Evolutionary conservation across 2,329 filamentous ascomycete genomes (phyloP), one percentile per base, ranked within the genome.

Genomic region (Teratosphaeria epicoccoides): DNA sequence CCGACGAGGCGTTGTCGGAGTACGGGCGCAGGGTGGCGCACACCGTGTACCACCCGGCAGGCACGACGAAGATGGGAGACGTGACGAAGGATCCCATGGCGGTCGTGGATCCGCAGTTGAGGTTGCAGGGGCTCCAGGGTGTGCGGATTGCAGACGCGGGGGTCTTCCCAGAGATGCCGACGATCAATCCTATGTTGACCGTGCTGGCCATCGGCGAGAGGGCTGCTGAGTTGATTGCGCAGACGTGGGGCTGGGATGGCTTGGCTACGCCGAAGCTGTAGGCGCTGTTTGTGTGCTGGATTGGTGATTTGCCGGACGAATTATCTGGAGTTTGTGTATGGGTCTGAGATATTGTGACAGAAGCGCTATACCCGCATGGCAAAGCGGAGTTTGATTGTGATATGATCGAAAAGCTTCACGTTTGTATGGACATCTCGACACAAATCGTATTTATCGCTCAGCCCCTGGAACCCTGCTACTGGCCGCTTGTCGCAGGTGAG

Each of bases 61-160:
- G 88, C 49, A 95, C 88, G 17, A 93, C 88, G 51, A 89, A 89
- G 76, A 95, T 95, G 88, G 88, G 88, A 28, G 82, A 90, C 63
- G 71, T 85, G 4, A 68, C 68, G 51, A 78, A 73, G 49, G 87
- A 94, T 66, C 71, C 79, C 47, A 71, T 83, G 67, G 88, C 87
- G 4, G 89, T 95, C 20, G 88, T 94, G n/a, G 85, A 93, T 64
- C 76, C 78, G 24, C 75, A 84, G 64, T 71, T 95, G 56, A 84
- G 80, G 71, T 74, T 95, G 25, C 76, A 81, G 24, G 88, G 87
- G 0, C 70, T 94, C 57, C 80, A 82, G 73, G 81, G 80, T 25
- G 70, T 94, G 52, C 79, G 88, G 52, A 88, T 95, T 59, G 87
- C 87, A 1, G 88, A 95, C 68, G 88, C 88, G 0, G 87, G 88